A percentile compares a stretch with the other conserved stretches of the same genome.
Conservation (phyloP, 352 stramenopile species). For the Bremia lactucae region DNA sequence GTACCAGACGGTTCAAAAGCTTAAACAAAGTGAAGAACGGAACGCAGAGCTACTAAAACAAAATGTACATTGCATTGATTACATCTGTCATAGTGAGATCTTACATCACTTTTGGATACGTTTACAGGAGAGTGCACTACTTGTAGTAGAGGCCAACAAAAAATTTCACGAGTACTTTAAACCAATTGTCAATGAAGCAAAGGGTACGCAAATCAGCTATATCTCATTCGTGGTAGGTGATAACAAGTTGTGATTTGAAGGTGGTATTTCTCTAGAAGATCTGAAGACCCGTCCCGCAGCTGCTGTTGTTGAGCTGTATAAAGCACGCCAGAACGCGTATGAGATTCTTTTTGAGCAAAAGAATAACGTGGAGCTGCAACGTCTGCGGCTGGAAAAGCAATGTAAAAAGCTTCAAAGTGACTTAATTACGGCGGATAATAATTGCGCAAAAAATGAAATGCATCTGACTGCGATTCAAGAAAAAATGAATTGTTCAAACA, state of each 20-base stretch:
- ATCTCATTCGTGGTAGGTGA: neutral
- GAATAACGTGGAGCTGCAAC: slow-evolving; percentile 36
- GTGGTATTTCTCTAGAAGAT: slow-evolving; percentile 30
- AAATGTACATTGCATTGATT: slow-evolving; percentile 28
- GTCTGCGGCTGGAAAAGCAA: slow-evolving; percentile 36
- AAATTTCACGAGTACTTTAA: slow-evolving; percentile 43
- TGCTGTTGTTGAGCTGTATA: slow-evolving; percentile 41
- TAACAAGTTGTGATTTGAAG: slow-evolving; percentile 11
- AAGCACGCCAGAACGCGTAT: slow-evolving; percentile 44
- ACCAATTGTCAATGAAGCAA: slow-evolving; percentile 28
- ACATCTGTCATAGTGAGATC: neutral
- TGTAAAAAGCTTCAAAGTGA: slow-evolving; percentile 40
- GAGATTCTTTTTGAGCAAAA: slow-evolving; percentile 54
- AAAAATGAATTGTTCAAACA: slow-evolving; percentile 25
- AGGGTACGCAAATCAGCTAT: slow-evolving; percentile 20
- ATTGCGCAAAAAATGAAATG: slow-evolving; percentile 36
- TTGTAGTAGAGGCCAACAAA: slow-evolving; percentile 32
- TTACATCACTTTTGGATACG: neutral
- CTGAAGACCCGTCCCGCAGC: slow-evolving; percentile 31
- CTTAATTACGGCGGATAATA: slow-evolving; percentile 31
- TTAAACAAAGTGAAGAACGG: slow-evolving; percentile 42
- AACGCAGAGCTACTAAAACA: slow-evolving; percentile 30
- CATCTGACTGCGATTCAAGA: slow-evolving; percentile 35
- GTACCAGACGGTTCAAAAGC: slow-evolving; percentile 38
- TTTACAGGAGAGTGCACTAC: slow-evolving; percentile 28